phyloP scores from a whole-genome alignment of 2,329 filamentous ascomycete species.

The Zelopaecilomyces penicillatus region DNA sequence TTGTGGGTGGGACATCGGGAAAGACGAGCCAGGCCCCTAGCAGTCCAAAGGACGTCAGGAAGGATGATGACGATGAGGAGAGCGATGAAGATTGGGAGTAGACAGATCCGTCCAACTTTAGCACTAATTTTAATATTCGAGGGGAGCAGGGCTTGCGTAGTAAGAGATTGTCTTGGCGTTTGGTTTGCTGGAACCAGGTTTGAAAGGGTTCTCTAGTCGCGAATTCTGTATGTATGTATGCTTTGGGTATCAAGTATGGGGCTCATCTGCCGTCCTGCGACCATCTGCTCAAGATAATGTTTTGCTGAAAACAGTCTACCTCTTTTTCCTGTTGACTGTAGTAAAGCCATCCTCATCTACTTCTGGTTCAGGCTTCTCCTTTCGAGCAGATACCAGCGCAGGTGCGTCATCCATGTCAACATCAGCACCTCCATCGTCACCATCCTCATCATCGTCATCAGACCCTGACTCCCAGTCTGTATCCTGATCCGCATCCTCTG shows the following conservation, averaged over 20 bases:
- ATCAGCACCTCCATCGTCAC: constrained; percentile 47
- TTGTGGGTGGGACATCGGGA: constrained; percentile 72
- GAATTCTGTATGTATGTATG: constrained; percentile 9
- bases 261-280: not conserved
- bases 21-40: constrained; percentile 74
- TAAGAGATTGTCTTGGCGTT: constrained; percentile 24
- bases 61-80: constrained; percentile 38
- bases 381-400: constrained; percentile 44
- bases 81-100: constrained; percentile 61
- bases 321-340: constrained; percentile 63
- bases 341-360: constrained; percentile 78
- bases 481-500: constrained; percentile 47
- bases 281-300: not conserved
- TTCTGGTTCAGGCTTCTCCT: constrained; percentile 59
- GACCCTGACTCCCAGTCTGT: constrained; percentile 54
- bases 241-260: constrained; percentile 18
- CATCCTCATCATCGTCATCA: constrained; percentile 50
- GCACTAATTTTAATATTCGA: not conserved
- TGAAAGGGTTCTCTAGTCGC: constrained; percentile 3
- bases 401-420: constrained; percentile 65
- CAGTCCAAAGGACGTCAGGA: constrained; percentile 50
- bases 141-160: constrained; percentile 8
- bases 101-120: constrained; percentile 3
- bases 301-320: constrained; percentile 28
- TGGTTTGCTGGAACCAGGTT: constrained; percentile 16